Percentiles rank a stretch among this genome's conserved stretches.
phyloP scores from a whole-genome alignment of 225 moss, liverwort and hornwort species.

The Pleurozium schreberi region DNA sequence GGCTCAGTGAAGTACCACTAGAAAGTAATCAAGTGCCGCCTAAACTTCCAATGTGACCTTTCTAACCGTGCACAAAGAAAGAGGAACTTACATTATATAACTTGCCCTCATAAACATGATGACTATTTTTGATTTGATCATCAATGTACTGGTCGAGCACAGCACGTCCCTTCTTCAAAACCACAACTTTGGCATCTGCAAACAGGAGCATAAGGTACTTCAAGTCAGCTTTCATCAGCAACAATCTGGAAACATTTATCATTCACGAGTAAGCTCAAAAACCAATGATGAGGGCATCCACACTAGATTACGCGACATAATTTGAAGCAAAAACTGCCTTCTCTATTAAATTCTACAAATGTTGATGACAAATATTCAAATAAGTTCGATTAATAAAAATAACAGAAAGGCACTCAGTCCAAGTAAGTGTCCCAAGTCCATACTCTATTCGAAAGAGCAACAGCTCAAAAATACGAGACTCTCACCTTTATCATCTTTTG shows the following conservation, averaged over 20 bases:
- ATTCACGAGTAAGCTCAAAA: background rate
- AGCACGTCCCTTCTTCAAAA: slow-evolving; percentile 74
- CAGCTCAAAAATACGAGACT: background rate
- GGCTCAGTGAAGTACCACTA: background rate
- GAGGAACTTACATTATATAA: background rate
- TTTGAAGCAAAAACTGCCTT: background rate
- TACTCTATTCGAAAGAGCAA: background rate
- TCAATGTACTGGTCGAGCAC: slow-evolving; percentile 76
- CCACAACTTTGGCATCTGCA: slow-evolving; percentile 52
- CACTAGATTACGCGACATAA: background rate
- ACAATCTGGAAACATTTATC: background rate
- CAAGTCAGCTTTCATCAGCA: background rate
- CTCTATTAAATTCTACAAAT: background rate
- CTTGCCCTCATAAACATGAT: slow-evolving; percentile 37
- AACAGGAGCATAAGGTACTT: background rate
- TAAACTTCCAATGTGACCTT: background rate
- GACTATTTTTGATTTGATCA: slow-evolving; percentile 18
- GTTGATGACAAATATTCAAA: background rate
- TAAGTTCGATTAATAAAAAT: background rate
- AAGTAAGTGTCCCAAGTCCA: background rate
- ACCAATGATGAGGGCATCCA: background rate
- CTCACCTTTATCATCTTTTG: slow-evolving; percentile 20
- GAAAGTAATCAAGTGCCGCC: background rate
- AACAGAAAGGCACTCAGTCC: background rate
- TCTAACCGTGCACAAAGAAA: background rate